These are phyloP conservation scores for Triticum turgidum DNA, from an alignment of 176 grass and related monocot species.

Conservation along the genomic window DNA sequence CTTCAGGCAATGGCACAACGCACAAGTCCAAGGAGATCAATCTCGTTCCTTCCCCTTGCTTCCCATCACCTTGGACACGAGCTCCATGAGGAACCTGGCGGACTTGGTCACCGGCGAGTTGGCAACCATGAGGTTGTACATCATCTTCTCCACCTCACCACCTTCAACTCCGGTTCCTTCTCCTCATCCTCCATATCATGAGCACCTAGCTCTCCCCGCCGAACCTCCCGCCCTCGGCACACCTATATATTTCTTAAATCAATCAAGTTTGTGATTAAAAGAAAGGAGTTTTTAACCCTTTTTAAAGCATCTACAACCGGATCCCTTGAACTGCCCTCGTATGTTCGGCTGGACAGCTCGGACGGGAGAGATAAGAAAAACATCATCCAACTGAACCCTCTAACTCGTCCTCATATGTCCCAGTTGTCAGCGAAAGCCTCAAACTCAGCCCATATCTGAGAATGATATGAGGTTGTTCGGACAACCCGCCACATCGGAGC, in stretches of 20 bases:
- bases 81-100: slow-evolving; percentile 62
- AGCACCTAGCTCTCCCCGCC: slow-evolving; percentile 71
- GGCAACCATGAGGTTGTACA: slow-evolving; percentile 92
- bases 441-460: no score
- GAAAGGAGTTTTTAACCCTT: no score
- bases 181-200: slow-evolving; percentile 68
- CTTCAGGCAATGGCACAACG: not conserved
- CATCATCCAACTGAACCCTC: no score
- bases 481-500: no score
- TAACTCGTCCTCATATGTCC: no score
- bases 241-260: not conserved
- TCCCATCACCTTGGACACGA: slow-evolving; percentile 73
- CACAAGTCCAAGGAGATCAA: not conserved
- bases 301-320: no score
- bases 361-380: no score
- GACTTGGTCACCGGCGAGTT: slow-evolving; percentile 94
- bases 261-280: no score
- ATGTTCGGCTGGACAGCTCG: no score
- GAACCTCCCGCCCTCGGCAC: slow-evolving; percentile 51
- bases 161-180: slow-evolving; percentile 45
- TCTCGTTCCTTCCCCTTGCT: slow-evolving; percentile 36
- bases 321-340: no score
- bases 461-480: no score
- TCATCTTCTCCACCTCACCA: slow-evolving; percentile 83
- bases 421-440: no score